Base-by-base conservation (phyloP, 1,284 basidiomycete genomes). In the Cutaneotrichosporon dermatis region DNA sequence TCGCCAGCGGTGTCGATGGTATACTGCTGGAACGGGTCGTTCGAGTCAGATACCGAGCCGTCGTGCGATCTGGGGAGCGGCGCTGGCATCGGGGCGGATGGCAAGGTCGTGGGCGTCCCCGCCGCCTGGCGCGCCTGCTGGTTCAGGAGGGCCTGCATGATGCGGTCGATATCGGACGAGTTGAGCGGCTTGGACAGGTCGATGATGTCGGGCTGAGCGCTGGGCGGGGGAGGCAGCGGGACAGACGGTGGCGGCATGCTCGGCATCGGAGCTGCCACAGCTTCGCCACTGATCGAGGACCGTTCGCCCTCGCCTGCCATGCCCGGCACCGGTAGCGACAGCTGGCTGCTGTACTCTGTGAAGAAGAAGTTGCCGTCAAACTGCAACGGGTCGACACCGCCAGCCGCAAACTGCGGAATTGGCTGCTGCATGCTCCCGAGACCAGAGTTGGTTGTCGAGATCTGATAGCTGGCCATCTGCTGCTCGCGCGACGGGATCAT, bases 121-220 rank as follows among this genome's bases (percentile, higher is more conserved):
- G 51, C 46, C 6, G 51, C 58, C 39, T 54, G 52, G 11, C 55
- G 51, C 13, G 57, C 45, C 51, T 69, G 67, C 44, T 73, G 73
- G 15, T 66, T 62, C 55, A 71, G 61, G 57, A 76, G 62, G 6
- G 73, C 73, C 36, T 66, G 61, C 54, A 76, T 64, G 51, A 76
- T 76, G 37, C 70, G 69, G 44, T 70, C 67, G 6, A 75, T 63
- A 44, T 72, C 71, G 7, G 55, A 58, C 11, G 73, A 63, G 65
- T 76, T 69, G 41, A 76, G 67, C 4, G 75, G 75, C 60, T 76
- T 75, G 4, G 73, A 74, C 7, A 76, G 61, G 49, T 76, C 75
- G 55, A 76, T 73, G 13, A 76, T 58, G 50, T 76, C 65, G 4
- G 70, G 66, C 55, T 67, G 66, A n/a, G 9, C 4, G 37, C 37